Evolutionary conservation across 2,329 filamentous ascomycete genomes (phyloP), one percentile per base, ranked within the genome.

Genomic region (Pseudocercospora crystallina): DNA sequence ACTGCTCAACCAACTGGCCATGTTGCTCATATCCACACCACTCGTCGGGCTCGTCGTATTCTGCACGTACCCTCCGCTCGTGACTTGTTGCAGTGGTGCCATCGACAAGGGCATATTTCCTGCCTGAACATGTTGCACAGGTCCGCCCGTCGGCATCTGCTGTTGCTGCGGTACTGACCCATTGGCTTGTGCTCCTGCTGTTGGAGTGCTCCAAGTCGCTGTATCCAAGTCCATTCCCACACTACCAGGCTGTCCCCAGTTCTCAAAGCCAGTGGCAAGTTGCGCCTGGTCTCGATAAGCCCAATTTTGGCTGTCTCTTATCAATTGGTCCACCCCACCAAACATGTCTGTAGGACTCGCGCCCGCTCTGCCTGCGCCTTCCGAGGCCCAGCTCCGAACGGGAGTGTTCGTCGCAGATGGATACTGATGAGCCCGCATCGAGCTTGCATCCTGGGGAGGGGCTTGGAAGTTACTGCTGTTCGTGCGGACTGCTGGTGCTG

Each of bases 231-330:
- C 58, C 8, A 58, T 15, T 7, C 20, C 20, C 3, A 26, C 20
- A 3, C 4, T 7, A 7, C 20, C 20, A 4, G 20, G 20, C 15
- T 49, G 34, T 47, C 72, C 72, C 83, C 83, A 87, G 47, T 83
- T 84, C 20, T 80, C 83, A 56, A 86, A 81, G 1, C 83, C 83
- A 3, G 79, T 66, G 0, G 80, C 82, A 3, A 86, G 69, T 43
- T 80, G 78, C 13, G 74, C 77, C 60, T 86, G 82, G 61, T 87
- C 84, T 32, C 77, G 72, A 47, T 83, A 74, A 75, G 58, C 60
- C 81, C 80, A 84, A 59, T 86, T 80, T 53, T 85, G 81, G 41
- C 79, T 81, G 43, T 86, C 82, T 39, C 80, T 76, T 3, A 86
- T 75, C 5, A 86, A 67, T 38, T 80, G 79, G 32, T 85, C 81